These are phyloP conservation scores for Vanrija pseudolonga DNA, from an alignment of 1,284 basidiomycete species.

Conservation along the genomic window DNA sequence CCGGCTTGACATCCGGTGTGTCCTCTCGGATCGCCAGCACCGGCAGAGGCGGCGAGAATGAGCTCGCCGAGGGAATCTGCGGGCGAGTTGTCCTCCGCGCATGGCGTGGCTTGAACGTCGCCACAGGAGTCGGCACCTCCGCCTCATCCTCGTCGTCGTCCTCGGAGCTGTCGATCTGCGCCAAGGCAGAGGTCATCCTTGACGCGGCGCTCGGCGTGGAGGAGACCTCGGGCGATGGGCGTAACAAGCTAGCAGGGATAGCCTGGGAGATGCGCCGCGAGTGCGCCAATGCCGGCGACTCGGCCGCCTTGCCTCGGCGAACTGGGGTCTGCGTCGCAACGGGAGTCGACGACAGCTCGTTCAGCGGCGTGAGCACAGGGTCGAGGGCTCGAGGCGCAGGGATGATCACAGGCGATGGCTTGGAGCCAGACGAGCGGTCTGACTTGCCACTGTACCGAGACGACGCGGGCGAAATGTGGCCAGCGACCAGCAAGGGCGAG, in stretches of 20 bases:
- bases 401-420: conserved; percentile 1
- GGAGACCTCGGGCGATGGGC: no score
- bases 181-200: no score
- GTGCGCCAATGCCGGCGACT: conserved; percentile 14
- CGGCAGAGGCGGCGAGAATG: no score
- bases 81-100: no score
- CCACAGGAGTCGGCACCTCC: not conserved
- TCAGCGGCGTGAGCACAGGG: conserved; percentile 13
- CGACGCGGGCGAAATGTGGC: conserved; percentile 8
- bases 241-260: conserved; percentile 6
- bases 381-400: conserved; percentile 7
- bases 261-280: conserved; percentile 12
- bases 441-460: not conserved
- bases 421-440: not conserved
- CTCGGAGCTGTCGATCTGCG: no score
- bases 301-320: not conserved
- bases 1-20: no score
- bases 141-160: not conserved
- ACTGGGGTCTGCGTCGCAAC: not conserved
- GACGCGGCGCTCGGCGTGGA: no score
- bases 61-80: no score
- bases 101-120: not conserved
- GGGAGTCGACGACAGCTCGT: not conserved
- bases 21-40: no score
- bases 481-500: not conserved